Base-by-base conservation (phyloP, 2,329 filamentous ascomycete genomes). In the Gaeumannomyces tritici region DNA sequence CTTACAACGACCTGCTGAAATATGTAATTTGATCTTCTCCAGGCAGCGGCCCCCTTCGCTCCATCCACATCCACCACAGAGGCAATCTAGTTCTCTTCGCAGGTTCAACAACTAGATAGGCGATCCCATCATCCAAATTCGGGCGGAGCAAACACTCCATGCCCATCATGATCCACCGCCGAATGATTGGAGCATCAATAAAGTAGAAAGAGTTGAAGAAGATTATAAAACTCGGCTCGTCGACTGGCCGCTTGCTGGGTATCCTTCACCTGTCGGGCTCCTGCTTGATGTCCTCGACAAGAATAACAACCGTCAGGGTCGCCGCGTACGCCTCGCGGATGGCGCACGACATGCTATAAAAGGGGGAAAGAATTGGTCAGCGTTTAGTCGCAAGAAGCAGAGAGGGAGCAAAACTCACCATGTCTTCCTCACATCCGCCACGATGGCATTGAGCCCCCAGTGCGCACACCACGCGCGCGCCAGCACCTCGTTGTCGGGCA, bases 401-500 rank as follows among this genome's bases (percentile, higher is more conserved):
- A 21, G 4, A 59, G 15, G 18, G 3, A n/a, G 42, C 21, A 33
- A 59, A 35, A 77, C 83, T 72, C 69, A 85, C 83, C 84, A 91
- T 21, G 89, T 91, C 75, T 81, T 84, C 63, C 81, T 77, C 61
- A 90, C 72, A 72, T 91, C 87, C 11, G 88, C 88, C 63, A 91
- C 82, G 24, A 92, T 76, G 1, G 89, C 89, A 69, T 82, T 86
- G 68, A 90, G 74, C 2, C 89, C 89, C 83, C 88, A 90, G 68
- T 90, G 87, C 62, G 87, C 83, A 71, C 89, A 91, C 89, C 89
- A 92, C 8, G 89, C 88, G 65, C 89, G 78, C 1, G 87, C 89
- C 68, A 92, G 80, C 4, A 91, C 89, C 73, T 91, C 89, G 67
- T 91, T 91, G 72, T 91, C 89, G 59, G 79, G 78, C 27, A 89